Conservation (phyloP, 768 basidiomycete genomes). For the Gelatoporia subvermispora region DNA sequence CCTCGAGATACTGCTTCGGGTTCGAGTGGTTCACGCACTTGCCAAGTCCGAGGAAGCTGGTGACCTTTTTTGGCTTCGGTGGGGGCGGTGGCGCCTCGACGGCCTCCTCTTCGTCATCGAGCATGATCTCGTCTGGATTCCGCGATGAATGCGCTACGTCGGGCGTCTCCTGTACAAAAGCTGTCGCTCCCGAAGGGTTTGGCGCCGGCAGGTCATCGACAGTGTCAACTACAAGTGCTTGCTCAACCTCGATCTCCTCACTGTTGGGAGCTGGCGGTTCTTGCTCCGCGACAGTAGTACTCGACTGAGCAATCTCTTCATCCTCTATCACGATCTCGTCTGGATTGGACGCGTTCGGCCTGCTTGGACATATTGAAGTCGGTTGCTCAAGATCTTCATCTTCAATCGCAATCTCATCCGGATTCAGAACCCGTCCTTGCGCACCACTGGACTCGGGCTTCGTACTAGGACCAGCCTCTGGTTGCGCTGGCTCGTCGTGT, state of each 20-base stretch:
- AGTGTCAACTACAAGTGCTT: too few species aligned
- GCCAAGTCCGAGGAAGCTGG: slow-evolving; percentile 85
- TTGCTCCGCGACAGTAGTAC: background rate
- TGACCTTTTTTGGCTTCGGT: slow-evolving; percentile 34
- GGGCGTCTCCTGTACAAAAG: background rate
- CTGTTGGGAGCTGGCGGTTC: too few species aligned
- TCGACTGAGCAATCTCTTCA: slow-evolving; percentile 20
- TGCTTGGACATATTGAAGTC: background rate
- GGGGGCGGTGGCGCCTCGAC: slow-evolving; percentile 27
- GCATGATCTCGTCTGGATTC: slow-evolving; percentile 50
- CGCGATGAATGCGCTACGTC: background rate
- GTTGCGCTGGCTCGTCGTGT: slow-evolving; percentile 27
- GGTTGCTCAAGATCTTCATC: background rate
- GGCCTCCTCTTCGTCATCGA: slow-evolving; percentile 44
- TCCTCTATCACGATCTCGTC: slow-evolving; percentile 38
- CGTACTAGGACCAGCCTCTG: background rate
- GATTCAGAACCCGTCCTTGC: background rate
- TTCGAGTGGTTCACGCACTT: slow-evolving; percentile 55
- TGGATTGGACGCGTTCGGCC: slow-evolving; percentile 17
- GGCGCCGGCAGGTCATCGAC: too few species aligned
- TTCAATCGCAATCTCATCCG: background rate
- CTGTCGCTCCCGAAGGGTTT: too few species aligned
- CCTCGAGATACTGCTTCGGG: slow-evolving; percentile 72
- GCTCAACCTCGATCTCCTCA: too few species aligned
- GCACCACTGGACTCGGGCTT: too few species aligned